Base-by-base conservation (phyloP, 1,139 yeast species). In the Blastobotrys persicus region DNA sequence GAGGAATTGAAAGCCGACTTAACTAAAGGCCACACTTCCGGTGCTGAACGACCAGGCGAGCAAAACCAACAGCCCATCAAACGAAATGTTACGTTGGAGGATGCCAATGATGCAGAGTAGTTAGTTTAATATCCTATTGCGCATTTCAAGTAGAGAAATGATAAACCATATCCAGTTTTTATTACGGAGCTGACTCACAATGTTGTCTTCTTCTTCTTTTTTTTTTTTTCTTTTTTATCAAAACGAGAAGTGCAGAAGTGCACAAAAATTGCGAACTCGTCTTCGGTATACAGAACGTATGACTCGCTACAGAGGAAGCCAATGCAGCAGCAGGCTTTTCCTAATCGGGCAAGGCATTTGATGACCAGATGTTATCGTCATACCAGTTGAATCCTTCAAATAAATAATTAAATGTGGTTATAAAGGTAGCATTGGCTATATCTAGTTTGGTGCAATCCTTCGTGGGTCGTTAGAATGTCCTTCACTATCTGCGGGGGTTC, bases 401-500 rank as follows among this genome's bases (percentile, higher is more conserved):
- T 23, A n/a, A 23, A 23, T 20, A 16, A 17, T 42, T 53, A 57
- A 39, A 57, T 35, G 49, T 53, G 49, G 16, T 56, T 54, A 46
- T 56, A 48, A 33, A 59, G 45, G 51, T 58, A 59, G 31, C 55
- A 46, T 46, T 58, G 51, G 28, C 55, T 50, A 44, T 58, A 58
- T 31, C 45, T 48, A 16, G 52, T 42, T 13, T 58, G 55, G 17
- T 44, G 44, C n/a, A 28, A 2, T 2, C 63, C 63, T 41, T 59
- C 55, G 5, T 53, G 46, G 2, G 62, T 59, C 18, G 47, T 49
- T 23, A 65, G 57, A 32, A 64, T 67, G 52, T 56, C 56, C 45
- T 59, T 58, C 11, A 71, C 64, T 9, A 61, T 57, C 6, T 17
- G 38, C 4, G 76, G 76, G 2, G 76, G 76, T 9, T 62, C 50